These are phyloP conservation scores for Coccinonectria pachysandricola DNA, from an alignment of 2,329 filamentous ascomycete species.

Conservation along the genomic window DNA sequence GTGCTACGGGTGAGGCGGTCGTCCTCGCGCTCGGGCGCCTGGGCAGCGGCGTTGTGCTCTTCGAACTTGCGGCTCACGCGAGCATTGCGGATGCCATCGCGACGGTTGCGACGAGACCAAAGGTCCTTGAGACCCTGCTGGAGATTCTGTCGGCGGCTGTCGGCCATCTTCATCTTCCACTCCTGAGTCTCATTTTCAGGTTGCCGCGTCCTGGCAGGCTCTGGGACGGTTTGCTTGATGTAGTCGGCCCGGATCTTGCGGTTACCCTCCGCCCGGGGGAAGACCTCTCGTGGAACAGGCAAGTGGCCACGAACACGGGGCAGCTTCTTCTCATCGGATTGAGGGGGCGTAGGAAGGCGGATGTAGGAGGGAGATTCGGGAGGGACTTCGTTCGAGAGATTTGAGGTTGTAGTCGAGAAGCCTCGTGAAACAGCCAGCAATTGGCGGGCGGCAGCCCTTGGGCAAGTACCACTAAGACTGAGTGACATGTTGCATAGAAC, in stretches of 20 bases:
- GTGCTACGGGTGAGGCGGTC: constrained; percentile 66
- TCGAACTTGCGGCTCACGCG: constrained; percentile 38
- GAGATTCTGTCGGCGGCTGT: constrained; percentile 60
- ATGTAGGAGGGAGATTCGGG: constrained; percentile 87
- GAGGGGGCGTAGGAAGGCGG: constrained; percentile 66
- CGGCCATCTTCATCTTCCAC: constrained; percentile 68
- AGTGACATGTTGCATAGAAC: constrained; percentile 19
- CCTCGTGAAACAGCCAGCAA: constrained; percentile 17
- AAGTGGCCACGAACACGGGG: constrained; percentile 62
- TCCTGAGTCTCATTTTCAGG: constrained; percentile 30
- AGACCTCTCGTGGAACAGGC: constrained; percentile 73
- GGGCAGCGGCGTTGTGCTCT: constrained; percentile 36
- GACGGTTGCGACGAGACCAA: constrained; percentile 49
- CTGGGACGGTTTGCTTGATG: constrained; percentile 47
- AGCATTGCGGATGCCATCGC: constrained; percentile 24
- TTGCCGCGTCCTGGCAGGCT: constrained; percentile 33
- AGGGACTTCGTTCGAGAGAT: constrained; percentile 48
- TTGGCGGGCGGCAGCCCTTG: constrained; percentile 18
- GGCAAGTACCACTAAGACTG: constrained; percentile 13
- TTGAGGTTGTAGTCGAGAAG: constrained; percentile 26
- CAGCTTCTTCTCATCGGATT: constrained; percentile 46
- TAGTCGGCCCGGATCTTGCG: constrained; percentile 54
- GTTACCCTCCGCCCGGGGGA: constrained; percentile 45
- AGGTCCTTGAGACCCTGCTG: constrained; percentile 60
- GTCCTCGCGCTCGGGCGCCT: constrained; percentile 61